Evolutionary conservation across 768 basidiomycete species (phyloP), one percentile per base, ranked within the genome.

Genomic region (Lentinula guzmanii): DNA sequence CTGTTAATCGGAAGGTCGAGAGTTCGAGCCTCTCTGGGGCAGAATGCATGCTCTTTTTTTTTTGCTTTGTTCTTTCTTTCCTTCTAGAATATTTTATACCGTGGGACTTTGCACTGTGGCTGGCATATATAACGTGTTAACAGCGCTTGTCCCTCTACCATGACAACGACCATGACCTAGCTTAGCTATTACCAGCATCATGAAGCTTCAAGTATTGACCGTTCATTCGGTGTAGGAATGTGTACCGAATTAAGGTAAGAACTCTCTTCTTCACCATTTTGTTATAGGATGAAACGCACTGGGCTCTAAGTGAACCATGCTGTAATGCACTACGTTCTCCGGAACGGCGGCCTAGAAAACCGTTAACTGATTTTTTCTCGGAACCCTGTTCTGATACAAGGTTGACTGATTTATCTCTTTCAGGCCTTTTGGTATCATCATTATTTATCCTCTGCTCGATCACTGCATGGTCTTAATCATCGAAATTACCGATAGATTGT

Each of bases 1-100:
- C 84, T 85, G 84, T 86, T 85, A 86, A 83, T 83, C 82, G 82
- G 80, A 83, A 84, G 82, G 81, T 84, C 83, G 79, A 79, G 80
- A 83, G 85, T 85, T 84, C 83, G 78, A 85, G 78, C 80, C 84
- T 85, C 79, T 78, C 79, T 78, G 82, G 80, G 78, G 82, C 82
- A 79, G 82, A 54, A 60, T 0, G 8, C 7, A 4, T 18, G 4
- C n/a, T n/a, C n/a, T n/a, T n/a, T n/a, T 28, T 55, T 55, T 56
- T 31, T 18, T 28, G 28, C 28, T 31, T 56, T 1, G n/a, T 13
- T 28, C n/a, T 7, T 9, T 13, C 51, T 16, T 3, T 16, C 16
- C 51, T 24, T 9, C 33, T 53, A 33, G 52, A 33, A 37, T 35
- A 50, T 10, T 24, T 13, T 21, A 31, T 0, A 39, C 13, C 37